Evolutionary conservation across 2,329 filamentous ascomycete genomes (phyloP).

Genomic region (Colletotrichum acutatum): DNA sequence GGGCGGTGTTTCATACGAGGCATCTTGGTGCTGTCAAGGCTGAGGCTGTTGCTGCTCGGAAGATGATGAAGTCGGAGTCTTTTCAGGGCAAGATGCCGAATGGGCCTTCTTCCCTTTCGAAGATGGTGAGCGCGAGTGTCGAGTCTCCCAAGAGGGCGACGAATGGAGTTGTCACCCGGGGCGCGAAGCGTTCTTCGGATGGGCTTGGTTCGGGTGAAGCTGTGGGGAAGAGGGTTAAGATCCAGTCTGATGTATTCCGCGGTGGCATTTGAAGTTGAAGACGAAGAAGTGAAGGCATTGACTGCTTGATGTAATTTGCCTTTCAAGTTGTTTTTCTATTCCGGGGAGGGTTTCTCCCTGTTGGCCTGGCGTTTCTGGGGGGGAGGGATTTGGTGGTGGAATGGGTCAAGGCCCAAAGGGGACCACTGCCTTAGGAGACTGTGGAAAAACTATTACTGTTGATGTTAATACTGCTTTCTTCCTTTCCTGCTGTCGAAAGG

Average conservation of each 20-base stretch:
- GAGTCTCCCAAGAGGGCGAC: background rate
- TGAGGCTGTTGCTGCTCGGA: background rate
- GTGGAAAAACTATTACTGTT: background rate
- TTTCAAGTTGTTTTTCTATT: background rate
- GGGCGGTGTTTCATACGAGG: background rate
- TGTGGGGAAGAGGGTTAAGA: background rate
- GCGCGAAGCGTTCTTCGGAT: background rate
- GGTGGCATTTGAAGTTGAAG: background rate
- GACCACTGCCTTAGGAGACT: too few species aligned
- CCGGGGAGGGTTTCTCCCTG: background rate
- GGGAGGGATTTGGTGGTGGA: background rate
- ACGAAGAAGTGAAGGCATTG: background rate
- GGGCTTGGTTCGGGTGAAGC: background rate
- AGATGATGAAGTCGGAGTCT: background rate
- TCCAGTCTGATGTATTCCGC: background rate
- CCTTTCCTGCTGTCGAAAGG: background rate
- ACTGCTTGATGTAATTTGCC: background rate
- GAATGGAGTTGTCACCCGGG: background rate
- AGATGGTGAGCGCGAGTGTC: background rate
- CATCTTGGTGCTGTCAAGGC: background rate
- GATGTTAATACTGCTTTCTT: constrained; percentile 10
- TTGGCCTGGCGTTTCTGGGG: constrained; percentile 32
- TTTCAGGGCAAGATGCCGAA: background rate
- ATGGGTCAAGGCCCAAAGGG: too few species aligned
- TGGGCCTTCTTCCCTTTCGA: background rate